Percentiles rank a stretch among this genome's conserved stretches.
Evolutionary conservation across 495 filamentous ascomycete species (phyloP).

Genomic region (Annulohypoxylon moriforme): DNA sequence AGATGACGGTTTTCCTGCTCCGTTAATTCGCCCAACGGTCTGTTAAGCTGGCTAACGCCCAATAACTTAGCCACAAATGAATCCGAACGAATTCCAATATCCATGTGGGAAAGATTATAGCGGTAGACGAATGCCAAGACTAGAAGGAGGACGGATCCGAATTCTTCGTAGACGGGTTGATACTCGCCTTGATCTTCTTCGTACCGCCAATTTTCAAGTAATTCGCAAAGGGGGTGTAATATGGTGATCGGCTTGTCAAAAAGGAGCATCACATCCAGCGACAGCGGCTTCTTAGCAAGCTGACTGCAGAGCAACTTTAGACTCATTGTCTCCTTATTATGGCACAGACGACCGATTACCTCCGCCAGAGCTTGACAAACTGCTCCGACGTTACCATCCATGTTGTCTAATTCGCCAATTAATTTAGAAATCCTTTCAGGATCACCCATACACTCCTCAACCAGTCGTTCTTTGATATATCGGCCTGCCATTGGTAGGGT

Average conservation of each 20-base stretch:
- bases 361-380: conserved; percentile 85
- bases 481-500: conserved; percentile 78
- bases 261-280: conserved; percentile 85
- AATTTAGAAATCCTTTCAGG: conserved; percentile 77
- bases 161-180: conserved; percentile 97
- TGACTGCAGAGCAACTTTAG: conserved; percentile 85
- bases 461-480: conserved; percentile 79
- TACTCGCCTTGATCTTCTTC: conserved; percentile 96
- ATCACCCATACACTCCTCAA: conserved; percentile 77
- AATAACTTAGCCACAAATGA: conserved; percentile 87
- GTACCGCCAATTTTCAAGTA: conserved; percentile 90
- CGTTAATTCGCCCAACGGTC: conserved; percentile 71
- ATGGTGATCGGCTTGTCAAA: conserved; percentile 82
- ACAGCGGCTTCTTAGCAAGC: conserved; percentile 79
- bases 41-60: conserved; percentile 68
- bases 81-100: conserved; percentile 71
- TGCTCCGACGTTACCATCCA: conserved; percentile 94
- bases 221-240: conserved; percentile 82
- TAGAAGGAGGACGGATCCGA: conserved; percentile 86
- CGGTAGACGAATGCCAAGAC: conserved; percentile 85
- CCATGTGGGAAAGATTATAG: conserved; percentile 75
- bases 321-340: conserved; percentile 89
- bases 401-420: conserved; percentile 83
- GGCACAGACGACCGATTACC: conserved; percentile 82
- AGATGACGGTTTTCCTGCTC: conserved; percentile 82